Conservation (phyloP, 2,329 filamentous ascomycete species). For the Westerdykella sp. region DNA sequence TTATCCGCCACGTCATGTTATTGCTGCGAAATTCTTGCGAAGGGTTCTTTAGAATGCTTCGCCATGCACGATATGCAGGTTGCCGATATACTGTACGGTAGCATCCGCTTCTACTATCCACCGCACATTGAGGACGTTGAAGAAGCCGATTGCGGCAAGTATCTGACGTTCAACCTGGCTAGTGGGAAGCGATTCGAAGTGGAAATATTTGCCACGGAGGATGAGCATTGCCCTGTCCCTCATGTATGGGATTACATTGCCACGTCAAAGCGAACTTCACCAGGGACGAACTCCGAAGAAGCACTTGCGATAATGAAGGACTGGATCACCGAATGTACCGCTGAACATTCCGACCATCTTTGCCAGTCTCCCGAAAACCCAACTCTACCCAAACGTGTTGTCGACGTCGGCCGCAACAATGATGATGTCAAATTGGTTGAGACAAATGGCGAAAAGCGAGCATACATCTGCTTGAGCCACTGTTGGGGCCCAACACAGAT, state of each 20-base stretch:
- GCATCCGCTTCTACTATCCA: constrained; percentile 3
- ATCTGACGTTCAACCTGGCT: constrained; percentile 1
- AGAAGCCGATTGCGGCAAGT: neutral
- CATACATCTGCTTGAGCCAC: constrained; percentile 11
- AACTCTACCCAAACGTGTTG: constrained; percentile 5
- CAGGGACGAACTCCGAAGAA: neutral
- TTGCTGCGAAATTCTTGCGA: neutral
- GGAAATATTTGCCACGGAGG: constrained; percentile 2
- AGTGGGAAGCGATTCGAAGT: constrained; percentile 1
- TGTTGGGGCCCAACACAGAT: constrained; percentile 9
- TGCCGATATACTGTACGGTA: neutral
- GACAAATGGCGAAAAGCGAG: constrained; percentile 1
- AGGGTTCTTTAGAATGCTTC: constrained; percentile 1
- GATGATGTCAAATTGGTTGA: constrained; percentile 2
- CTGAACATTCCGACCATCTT: neutral
- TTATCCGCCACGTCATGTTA: constrained; percentile 1
- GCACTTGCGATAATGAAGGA: neutral
- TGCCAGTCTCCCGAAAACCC: neutral
- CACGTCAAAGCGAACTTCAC: constrained; percentile 1
- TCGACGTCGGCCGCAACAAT: constrained; percentile 6
- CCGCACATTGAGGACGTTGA: constrained; percentile 1
- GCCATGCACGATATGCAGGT: neutral
- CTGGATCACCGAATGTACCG: neutral
- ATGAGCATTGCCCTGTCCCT: neutral
- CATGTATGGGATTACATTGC: neutral